Evolutionary conservation across 345 rosid genomes (phyloP), one percentile per base, ranked within the genome.

Genomic region (Populus alba): DNA sequence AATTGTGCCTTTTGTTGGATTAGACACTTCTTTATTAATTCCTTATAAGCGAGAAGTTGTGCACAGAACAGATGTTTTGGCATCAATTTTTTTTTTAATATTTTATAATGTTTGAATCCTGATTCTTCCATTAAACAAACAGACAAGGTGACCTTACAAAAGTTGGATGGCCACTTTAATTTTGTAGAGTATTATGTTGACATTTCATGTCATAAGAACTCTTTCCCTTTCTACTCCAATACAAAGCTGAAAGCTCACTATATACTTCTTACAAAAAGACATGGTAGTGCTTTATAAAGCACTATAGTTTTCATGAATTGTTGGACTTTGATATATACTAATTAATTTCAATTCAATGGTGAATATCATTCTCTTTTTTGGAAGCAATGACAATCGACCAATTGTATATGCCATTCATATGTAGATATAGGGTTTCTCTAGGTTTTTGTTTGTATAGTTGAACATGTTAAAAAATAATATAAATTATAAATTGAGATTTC

Each of bases 121-220:
- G 66, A 15, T 66, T 49, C 35, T 57, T 74, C 69, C 33, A 57
- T 27, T 22, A 41, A 9, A 2, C 37, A 41, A 43, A 43, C 7
- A 68, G 38, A 37, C 59, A 68, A 62, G 67, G 61, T 57, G 70
- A 0, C 82, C 75, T 68, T 72, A 79, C 77, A 73, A 6, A 29
- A 79, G 39, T 10, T 74, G 78, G 57, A 75, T 43, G 66, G 82
- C 75, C 71, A 69, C 39, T 33, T 66, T 47, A 47, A 49, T 38
- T 80, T 62, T 53, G 37, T 69, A 29, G 66, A 43, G 35, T 59
- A 74, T 27, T 35, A 66, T 78, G 72, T 72, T 78, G 81, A 51
- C 81, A 78, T 66, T 72, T 74, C 23, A 43, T 69, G 82, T 12
- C 78, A 43, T 68, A 17, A 31, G n/a, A 20, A 27, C 17, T 41